Conservation (phyloP, 2,329 filamentous ascomycete species). For the Aspergillus brasiliensis region DNA sequence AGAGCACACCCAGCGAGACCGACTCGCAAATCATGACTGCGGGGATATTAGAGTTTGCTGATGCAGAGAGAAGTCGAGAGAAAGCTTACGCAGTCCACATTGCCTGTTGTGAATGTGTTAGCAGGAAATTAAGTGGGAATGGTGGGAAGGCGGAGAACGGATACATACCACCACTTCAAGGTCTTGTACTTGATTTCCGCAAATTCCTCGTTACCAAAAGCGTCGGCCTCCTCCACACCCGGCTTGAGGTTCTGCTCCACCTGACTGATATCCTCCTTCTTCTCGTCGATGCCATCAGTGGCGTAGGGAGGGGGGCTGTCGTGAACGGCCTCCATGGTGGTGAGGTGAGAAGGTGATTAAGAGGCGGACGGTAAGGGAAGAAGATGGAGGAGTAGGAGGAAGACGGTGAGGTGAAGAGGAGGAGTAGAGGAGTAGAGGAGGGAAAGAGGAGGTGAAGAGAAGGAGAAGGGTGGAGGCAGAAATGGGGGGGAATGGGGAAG, state of each 20-base stretch:
- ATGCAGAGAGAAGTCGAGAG: neutral
- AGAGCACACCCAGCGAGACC: slow-evolving; percentile 58
- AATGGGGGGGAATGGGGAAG: neutral
- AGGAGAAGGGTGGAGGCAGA: neutral
- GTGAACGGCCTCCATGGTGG: slow-evolving; percentile 1
- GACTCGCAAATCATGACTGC: slow-evolving; percentile 59
- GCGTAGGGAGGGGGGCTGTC: slow-evolving; percentile 4
- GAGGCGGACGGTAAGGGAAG: neutral
- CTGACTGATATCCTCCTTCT: slow-evolving; percentile 6
- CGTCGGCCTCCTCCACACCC: slow-evolving; percentile 22
- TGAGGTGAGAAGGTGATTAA: neutral
- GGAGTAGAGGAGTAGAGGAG: neutral
- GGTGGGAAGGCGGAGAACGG: neutral
- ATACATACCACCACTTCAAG: slow-evolving; percentile 42
- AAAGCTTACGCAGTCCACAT: slow-evolving; percentile 36
- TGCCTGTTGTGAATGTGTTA: slow-evolving; percentile 42
- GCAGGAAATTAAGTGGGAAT: slow-evolving; percentile 18
- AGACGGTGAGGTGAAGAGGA: neutral
- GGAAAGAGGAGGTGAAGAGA: neutral
- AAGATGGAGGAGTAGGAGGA: neutral
- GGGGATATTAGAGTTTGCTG: neutral
- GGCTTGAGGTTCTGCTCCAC: slow-evolving; percentile 15
- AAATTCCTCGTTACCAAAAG: slow-evolving; percentile 35
- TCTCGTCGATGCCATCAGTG: slow-evolving; percentile 7
- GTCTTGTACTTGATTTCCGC: slow-evolving; percentile 52